Base-by-base conservation (phyloP, 352 stramenopile genomes). In the Phytophthora macrochlamydospora region DNA sequence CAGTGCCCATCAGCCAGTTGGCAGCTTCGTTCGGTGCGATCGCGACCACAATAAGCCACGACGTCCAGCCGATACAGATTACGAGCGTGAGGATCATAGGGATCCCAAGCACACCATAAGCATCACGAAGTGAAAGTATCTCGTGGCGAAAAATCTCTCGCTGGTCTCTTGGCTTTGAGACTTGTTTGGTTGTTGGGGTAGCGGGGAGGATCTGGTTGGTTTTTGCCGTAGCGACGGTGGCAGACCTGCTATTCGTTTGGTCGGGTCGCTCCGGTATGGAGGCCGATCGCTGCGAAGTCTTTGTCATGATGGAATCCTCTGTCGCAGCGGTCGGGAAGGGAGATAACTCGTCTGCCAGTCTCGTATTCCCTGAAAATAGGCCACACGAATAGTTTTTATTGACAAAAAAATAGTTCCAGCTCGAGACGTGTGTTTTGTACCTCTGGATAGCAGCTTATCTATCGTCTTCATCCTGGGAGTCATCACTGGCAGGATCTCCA, bases 1-100 rank as follows among this genome's bases (percentile, higher is more conserved):
- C 30, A 31, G 65, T 76, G 14, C 56, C 58, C 69, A 76, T 72
- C 18, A 73, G 44, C 42, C 43, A 60, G 29, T 73, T 76, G 1
- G 63, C 68, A 43, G 55, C 50, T 45, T 62, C 6, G 13, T 71
- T 76, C 3, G 69, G 69, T 24, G 45, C 51, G 11, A 67, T 29
- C 1, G 50, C 48, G 6, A 70, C 33, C 18, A 55, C 31, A n/a
- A 76, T 57, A 6, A 76, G 40, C 54, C 58, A 69, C 4, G 32
- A 51, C 37, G 64, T 68, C 69, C 69, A 76, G 24, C 56, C 2
- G 18, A 68, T 46, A 7, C 65, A 78, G 6, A 42, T 48, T 11
- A 51, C 40, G 29, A 70, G 56, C 7, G 56, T 64, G 9, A 33
- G 30, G 14, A 72, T 7, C 32, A 72, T 67, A 2, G 65, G 59